Evolutionary conservation across 1,284 basidiomycete species (phyloP).

Genomic region (Lentinula novae-zelandiae): DNA sequence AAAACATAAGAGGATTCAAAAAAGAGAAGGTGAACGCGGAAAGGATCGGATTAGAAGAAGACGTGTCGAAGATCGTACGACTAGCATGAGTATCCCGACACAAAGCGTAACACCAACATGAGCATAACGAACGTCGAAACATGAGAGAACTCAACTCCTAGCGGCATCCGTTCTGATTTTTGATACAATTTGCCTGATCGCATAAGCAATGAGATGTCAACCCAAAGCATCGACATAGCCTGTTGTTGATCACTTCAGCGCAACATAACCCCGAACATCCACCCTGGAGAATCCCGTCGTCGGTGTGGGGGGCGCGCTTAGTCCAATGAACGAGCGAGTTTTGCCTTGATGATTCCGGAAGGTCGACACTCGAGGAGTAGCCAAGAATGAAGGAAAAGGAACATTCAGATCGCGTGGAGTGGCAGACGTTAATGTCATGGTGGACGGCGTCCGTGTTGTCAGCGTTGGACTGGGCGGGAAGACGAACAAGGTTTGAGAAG

Average conservation of each 20-base stretch:
- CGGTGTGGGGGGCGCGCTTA: constrained; percentile 63
- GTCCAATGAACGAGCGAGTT: constrained; percentile 66
- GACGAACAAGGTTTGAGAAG: constrained; percentile 77
- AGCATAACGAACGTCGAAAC: background rate
- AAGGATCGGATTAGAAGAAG: background rate
- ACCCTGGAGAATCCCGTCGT: constrained; percentile 81
- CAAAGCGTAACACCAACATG: background rate
- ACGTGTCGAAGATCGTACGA: background rate
- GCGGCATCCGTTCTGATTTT: background rate
- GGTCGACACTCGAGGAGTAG: constrained; percentile 71
- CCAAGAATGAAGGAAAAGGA: constrained; percentile 52
- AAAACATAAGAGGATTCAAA: background rate
- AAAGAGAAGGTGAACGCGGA: background rate
- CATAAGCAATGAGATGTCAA: background rate
- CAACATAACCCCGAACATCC: constrained; percentile 73
- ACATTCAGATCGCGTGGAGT: constrained; percentile 33
- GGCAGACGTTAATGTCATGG: constrained; percentile 67
- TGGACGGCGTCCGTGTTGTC: constrained; percentile 63
- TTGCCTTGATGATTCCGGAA: constrained; percentile 57
- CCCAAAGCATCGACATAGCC: background rate
- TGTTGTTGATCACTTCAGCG: constrained; percentile 35
- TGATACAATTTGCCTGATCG: background rate
- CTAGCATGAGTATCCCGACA: background rate
- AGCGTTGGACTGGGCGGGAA: constrained; percentile 77
- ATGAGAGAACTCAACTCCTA: background rate